Evolutionary conservation across 805 yeast genomes (phyloP), one percentile per base, ranked within the genome.

Genomic region (Brettanomyces anomalus): DNA sequence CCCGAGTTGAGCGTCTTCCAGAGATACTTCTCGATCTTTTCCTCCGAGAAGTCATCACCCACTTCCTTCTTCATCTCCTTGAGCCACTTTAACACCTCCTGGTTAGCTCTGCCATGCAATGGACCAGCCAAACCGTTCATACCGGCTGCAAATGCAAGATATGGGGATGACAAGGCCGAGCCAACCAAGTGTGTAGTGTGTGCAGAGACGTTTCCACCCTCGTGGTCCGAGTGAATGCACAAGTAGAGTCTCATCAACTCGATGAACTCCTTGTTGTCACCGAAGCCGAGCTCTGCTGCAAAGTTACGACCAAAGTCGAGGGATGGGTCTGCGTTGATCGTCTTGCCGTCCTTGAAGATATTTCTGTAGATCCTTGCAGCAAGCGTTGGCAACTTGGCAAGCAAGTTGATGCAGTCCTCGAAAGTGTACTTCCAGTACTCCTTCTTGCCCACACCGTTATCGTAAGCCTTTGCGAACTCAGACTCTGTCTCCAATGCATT

Each of bases 121-220:
- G 93, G 93, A 64, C 93, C 93, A 45, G 93, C 93, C 53, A 83
- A 71, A 65, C 93, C 93, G 67, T 81, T 79, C 64, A 83, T 62
- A 66, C 93, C 93, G 39, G 93, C 89, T 44, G 93, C 81, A 46
- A 79, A 70, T 34, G 89, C 80, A 49, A 84, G 69, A 72, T 70
- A 84, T 56, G 93, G 90, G 37, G 85, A 80, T 26, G 86, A 76
- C 50, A 83, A 70, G 36, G 93, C 89, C 10, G 89, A 81, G 55
- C 93, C 93, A 49, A 83, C 93, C 60, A 83, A 68, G 66, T 84
- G 90, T 46, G 93, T 83, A 51, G 93, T 79, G 69, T 83, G 93
- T 39, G 93, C 93, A 49, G 87, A 79, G 47, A 83, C 93, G 61
- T 83, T 83, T 65, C 93, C 93, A 68, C 93, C 94, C 71, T 84